phyloP scores from a whole-genome alignment of 495 filamentous ascomycete species.

The Xylaria cubensis region DNA sequence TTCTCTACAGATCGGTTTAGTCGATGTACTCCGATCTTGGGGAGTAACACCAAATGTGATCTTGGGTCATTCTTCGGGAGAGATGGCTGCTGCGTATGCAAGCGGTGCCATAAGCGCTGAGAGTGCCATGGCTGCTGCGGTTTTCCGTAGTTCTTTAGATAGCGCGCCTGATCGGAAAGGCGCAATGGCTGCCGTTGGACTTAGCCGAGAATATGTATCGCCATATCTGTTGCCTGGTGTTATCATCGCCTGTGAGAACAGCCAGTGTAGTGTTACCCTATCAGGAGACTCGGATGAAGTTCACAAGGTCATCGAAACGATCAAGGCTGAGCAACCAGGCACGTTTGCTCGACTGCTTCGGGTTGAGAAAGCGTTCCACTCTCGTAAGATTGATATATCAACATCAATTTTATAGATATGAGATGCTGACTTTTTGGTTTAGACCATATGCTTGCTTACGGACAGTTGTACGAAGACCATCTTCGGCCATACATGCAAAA shows the following conservation, averaged over 20 bases:
- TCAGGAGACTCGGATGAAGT: slow-evolving; percentile 40
- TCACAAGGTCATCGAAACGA: slow-evolving; percentile 27
- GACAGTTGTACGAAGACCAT: slow-evolving; percentile 34
- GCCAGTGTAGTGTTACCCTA: slow-evolving; percentile 46
- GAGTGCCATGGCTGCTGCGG: slow-evolving; percentile 41
- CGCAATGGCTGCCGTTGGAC: slow-evolving; percentile 50
- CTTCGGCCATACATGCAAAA: slow-evolving; percentile 29
- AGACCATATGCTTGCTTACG: slow-evolving; percentile 39
- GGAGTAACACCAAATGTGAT: slow-evolving; percentile 49
- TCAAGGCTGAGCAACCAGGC: slow-evolving; percentile 32
- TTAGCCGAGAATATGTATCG: slow-evolving; percentile 36
- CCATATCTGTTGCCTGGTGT: slow-evolving; percentile 36
- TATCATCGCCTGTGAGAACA: slow-evolving; percentile 51
- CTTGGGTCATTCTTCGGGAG: slow-evolving; percentile 52
- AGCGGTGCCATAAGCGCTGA: slow-evolving; percentile 36
- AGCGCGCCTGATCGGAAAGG: slow-evolving; percentile 32
- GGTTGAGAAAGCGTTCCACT: slow-evolving; percentile 43
- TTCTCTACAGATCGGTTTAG: slow-evolving; percentile 55
- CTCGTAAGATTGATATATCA: background rate
- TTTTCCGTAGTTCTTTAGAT: slow-evolving; percentile 40
- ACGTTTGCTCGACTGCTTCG: slow-evolving; percentile 13
- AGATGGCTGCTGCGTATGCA: slow-evolving; percentile 52
- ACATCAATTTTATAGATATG: too few relatives aligned
- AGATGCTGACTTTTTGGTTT: background rate
- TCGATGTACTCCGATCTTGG: slow-evolving; percentile 55